phyloP scores from a whole-genome alignment of 768 basidiomycete genomes.

The Symmetrospora coprosmae region DNA sequence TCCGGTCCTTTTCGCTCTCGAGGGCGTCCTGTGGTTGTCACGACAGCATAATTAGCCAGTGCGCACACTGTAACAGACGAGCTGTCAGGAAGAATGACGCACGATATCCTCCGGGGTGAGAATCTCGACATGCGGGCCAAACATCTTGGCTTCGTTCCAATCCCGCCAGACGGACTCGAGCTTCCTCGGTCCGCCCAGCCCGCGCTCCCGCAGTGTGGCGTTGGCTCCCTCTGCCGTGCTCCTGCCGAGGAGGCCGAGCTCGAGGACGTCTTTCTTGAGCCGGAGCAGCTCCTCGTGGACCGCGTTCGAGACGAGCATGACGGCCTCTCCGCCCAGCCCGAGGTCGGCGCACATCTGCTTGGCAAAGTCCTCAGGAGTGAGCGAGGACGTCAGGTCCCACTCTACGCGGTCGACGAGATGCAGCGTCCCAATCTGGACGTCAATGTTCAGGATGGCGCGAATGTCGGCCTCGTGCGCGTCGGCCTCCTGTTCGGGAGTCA shows the following conservation, averaged over 20 bases:
- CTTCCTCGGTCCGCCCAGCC: conserved; percentile 66
- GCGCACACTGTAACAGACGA: conserved; percentile 74
- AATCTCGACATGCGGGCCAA: conserved; percentile 72
- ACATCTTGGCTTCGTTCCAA: conserved; percentile 84
- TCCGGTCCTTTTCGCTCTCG: conserved; percentile 4
- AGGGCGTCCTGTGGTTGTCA: not conserved
- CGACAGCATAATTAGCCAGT: conserved; percentile 40
- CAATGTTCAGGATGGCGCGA: conserved; percentile 44
- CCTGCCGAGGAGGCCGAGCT: conserved; percentile 71
- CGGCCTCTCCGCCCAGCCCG: conserved; percentile 71
- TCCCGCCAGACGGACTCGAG: conserved; percentile 86
- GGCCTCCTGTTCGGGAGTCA: conserved; percentile 38
- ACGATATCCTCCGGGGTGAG: conserved; percentile 77
- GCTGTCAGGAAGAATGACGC: conserved; percentile 42
- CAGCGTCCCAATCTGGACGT: conserved; percentile 84
- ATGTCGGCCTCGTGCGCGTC: conserved; percentile 39
- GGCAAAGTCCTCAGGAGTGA: conserved; percentile 79
- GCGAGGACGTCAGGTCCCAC: conserved; percentile 80
- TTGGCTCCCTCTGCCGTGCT: too few species aligned
- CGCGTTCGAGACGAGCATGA: conserved; percentile 79
- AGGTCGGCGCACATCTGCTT: conserved; percentile 66
- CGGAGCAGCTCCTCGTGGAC: conserved; percentile 88
- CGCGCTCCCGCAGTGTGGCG: too few species aligned
- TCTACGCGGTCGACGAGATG: conserved; percentile 91
- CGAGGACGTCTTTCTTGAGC: conserved; percentile 87